phyloP scores from a whole-genome alignment of 2,329 filamentous ascomycete species.

The Diaporthe capsici region DNA sequence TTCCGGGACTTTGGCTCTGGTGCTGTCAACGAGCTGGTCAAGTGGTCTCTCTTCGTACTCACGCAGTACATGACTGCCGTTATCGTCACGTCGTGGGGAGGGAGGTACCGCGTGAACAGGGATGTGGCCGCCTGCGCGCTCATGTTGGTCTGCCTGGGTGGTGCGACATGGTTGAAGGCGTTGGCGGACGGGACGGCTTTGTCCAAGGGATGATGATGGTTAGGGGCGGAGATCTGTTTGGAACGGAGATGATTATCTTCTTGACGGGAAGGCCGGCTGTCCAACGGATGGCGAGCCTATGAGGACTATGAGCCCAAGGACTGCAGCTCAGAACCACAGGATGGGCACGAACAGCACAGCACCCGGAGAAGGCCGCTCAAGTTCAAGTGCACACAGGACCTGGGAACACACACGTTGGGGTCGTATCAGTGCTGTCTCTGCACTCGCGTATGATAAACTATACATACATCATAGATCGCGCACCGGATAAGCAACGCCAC shows the following conservation, averaged over 20 bases:
- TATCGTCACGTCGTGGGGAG: slow-evolving; percentile 20
- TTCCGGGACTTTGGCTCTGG: slow-evolving; percentile 31
- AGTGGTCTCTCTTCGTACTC: slow-evolving; percentile 34
- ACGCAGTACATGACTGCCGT: slow-evolving; percentile 38
- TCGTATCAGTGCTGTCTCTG: not conserved
- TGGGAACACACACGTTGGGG: not conserved
- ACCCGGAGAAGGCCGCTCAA: not conserved
- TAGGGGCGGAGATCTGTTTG: not conserved
- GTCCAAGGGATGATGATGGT: not conserved
- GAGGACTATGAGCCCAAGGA: not conserved
- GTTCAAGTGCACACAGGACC: not conserved
- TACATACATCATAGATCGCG: slow-evolving; percentile 19
- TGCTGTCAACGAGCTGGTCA: slow-evolving; percentile 8
- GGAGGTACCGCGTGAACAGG: slow-evolving; percentile 29
- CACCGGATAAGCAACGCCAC: not conserved
- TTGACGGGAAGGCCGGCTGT: not conserved
- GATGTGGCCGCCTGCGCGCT: slow-evolving; percentile 7
- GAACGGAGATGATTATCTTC: not conserved
- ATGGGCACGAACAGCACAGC: not conserved
- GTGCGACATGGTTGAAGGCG: slow-evolving; percentile 10
- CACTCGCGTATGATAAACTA: not conserved
- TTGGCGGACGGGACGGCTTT: not conserved
- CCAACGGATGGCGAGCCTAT: not conserved
- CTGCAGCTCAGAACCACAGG: not conserved
- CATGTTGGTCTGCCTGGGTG: not conserved